A percentile compares a stretch with the other conserved stretches of the same genome.
Conservation (phyloP, 768 basidiomycete species). For the Trametes cinnabarina region DNA sequence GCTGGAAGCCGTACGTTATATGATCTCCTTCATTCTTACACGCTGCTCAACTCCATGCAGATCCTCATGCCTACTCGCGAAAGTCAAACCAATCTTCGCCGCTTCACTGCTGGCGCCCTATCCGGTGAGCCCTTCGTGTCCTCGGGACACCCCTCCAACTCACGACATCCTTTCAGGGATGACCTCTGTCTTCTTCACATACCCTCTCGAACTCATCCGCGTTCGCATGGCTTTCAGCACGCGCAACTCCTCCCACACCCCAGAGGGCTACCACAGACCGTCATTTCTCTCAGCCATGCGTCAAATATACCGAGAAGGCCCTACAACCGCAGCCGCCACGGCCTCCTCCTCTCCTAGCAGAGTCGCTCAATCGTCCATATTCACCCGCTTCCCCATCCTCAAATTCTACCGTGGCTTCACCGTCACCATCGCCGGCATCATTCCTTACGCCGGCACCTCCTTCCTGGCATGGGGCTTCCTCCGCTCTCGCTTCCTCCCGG, state of each 20-base stretch:
- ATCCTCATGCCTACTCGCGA: slow-evolving; percentile 81
- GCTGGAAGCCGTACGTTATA: slow-evolving; percentile 61
- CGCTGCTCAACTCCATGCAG: slow-evolving; percentile 39
- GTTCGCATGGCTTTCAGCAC: slow-evolving; percentile 94
- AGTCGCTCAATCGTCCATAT: slow-evolving; percentile 33
- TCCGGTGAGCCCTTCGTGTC: slow-evolving; percentile 56
- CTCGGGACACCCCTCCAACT: neutral
- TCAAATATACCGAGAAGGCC: slow-evolving; percentile 70
- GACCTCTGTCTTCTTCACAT: slow-evolving; percentile 86
- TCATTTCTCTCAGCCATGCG: slow-evolving; percentile 55
- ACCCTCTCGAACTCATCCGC: slow-evolving; percentile 92
- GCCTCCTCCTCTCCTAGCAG: slow-evolving; percentile 23
- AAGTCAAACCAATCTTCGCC: slow-evolving; percentile 71
- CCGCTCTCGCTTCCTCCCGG: slow-evolving; percentile 56
- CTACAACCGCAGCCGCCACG: slow-evolving; percentile 23
- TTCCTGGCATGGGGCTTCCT: slow-evolving; percentile 90
- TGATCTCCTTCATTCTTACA: neutral
- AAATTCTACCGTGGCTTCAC: slow-evolving; percentile 98
- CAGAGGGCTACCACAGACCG: slow-evolving; percentile 33
- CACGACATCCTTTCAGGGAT: slow-evolving; percentile 50
- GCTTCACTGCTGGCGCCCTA: slow-evolving; percentile 84
- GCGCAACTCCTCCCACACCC: slow-evolving; percentile 19
- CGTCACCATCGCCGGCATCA: slow-evolving; percentile 86
- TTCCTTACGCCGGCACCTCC: slow-evolving; percentile 93
- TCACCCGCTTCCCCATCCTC: slow-evolving; percentile 69